phyloP scores from a whole-genome alignment of 257 asterid species.

The Solanum arcanum region DNA sequence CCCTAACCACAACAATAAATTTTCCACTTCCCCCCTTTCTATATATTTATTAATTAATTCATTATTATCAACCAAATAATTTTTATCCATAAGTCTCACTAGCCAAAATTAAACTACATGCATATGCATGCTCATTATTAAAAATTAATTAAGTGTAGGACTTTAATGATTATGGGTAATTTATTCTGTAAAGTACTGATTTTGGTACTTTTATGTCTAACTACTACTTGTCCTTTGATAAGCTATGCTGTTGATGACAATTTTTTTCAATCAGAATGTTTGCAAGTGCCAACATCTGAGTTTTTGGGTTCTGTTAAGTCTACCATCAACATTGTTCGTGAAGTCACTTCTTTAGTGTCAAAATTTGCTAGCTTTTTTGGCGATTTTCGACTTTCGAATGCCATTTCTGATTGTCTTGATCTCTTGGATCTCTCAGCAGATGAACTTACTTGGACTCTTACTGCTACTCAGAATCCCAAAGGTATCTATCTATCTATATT shows the following conservation, averaged over 20 bases:
- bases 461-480: slow-evolving; percentile 37
- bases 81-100: neutral
- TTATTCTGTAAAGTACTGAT: neutral
- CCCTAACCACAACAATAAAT: slow-evolving; percentile 6
- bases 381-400: slow-evolving; percentile 53
- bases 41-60: neutral
- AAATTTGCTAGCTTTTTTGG: slow-evolving; percentile 23
- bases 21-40: neutral
- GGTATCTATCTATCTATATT: slow-evolving; percentile 17
- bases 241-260: slow-evolving; percentile 5
- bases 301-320: slow-evolving; percentile 34
- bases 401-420: slow-evolving; percentile 61
- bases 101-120: neutral
- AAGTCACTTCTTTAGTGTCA: slow-evolving; percentile 38
- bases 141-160: neutral
- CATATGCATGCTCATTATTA: neutral
- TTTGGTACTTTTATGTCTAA: slow-evolving; percentile 3
- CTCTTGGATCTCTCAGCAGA: slow-evolving; percentile 62
- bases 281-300: slow-evolving; percentile 47
- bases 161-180: neutral
- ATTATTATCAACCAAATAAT: neutral
- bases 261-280: slow-evolving; percentile 18
- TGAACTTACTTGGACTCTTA: slow-evolving; percentile 38
- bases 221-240: neutral
- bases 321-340: slow-evolving; percentile 27